Conservation (phyloP, 2,329 filamentous ascomycete genomes). For the Verticillium zaregamsianum region DNA sequence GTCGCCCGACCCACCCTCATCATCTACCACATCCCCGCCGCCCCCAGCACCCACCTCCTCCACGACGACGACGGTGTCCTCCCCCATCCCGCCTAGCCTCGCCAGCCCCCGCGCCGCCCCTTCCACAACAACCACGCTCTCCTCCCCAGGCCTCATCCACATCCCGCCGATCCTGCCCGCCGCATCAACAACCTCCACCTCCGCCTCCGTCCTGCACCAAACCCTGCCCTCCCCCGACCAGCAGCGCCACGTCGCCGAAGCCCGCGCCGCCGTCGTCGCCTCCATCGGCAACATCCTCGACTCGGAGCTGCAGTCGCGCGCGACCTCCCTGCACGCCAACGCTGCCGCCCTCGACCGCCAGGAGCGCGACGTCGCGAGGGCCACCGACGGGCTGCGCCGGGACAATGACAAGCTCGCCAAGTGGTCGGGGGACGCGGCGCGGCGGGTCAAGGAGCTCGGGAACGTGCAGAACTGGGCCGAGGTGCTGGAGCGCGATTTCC, state of each 20-base stretch:
- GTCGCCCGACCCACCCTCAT: constrained; percentile 8
- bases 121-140: constrained; percentile 11
- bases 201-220: background rate
- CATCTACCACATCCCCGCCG: constrained; percentile 1
- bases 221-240: constrained; percentile 25
- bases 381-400: constrained; percentile 54
- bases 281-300: constrained; percentile 68
- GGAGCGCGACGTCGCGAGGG: constrained; percentile 59
- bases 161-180: constrained; percentile 1
- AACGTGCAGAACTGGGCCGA: constrained; percentile 87
- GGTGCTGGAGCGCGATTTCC: constrained; percentile 66
- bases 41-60: constrained; percentile 4
- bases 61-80: constrained; percentile 2
- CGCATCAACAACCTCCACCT: background rate
- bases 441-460: constrained; percentile 70
- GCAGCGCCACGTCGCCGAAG: constrained; percentile 48
- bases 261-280: constrained; percentile 55
- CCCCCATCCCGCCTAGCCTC: constrained; percentile 6
- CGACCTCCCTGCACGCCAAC: constrained; percentile 66
- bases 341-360: constrained; percentile 61
- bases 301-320: constrained; percentile 62
- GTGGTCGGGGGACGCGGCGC: constrained; percentile 58
- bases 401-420: constrained; percentile 64
- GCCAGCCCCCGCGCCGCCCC: constrained; percentile 8
- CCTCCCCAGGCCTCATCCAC: constrained; percentile 2